Conservation (phyloP, 148 eudicot species). For the Polygonum aviculare region DNA sequence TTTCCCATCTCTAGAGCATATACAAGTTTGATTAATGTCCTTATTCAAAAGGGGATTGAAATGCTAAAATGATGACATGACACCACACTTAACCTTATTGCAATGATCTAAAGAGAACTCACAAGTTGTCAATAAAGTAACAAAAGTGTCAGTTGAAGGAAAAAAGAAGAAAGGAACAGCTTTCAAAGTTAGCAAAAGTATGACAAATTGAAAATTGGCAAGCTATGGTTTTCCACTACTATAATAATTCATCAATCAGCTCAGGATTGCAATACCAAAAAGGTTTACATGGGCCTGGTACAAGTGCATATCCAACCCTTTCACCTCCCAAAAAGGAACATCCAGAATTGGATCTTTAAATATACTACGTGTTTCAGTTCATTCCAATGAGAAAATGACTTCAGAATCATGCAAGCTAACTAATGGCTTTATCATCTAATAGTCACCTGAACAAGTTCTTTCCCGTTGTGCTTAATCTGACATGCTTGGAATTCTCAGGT, state of each 20-base stretch:
- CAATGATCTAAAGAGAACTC: neutral
- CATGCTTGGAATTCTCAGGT: conserved; percentile 42
- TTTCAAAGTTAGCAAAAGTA: neutral
- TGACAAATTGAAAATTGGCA: too few relatives aligned
- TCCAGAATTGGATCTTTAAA: neutral
- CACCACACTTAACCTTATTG: neutral
- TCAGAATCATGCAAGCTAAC: neutral
- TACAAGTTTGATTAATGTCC: too few relatives aligned
- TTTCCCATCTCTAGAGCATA: too few relatives aligned
- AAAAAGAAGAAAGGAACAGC: neutral
- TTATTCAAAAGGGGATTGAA: too few relatives aligned
- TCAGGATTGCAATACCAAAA: neutral
- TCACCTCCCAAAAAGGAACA: neutral
- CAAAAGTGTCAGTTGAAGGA: neutral
- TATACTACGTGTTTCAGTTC: neutral
- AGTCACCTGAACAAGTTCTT: conserved; percentile 5
- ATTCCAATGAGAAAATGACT: neutral
- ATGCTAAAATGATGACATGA: neutral
- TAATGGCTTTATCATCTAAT: neutral
- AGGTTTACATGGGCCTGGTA: too few relatives aligned
- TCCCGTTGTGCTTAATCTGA: conserved; percentile 26
- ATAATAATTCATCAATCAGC: neutral
- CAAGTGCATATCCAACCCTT: too few relatives aligned
- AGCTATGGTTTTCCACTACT: neutral
- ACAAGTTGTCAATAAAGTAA: neutral